Conservation (phyloP, 345 rosid genomes). For the Chamaenerion angustifolium region DNA sequence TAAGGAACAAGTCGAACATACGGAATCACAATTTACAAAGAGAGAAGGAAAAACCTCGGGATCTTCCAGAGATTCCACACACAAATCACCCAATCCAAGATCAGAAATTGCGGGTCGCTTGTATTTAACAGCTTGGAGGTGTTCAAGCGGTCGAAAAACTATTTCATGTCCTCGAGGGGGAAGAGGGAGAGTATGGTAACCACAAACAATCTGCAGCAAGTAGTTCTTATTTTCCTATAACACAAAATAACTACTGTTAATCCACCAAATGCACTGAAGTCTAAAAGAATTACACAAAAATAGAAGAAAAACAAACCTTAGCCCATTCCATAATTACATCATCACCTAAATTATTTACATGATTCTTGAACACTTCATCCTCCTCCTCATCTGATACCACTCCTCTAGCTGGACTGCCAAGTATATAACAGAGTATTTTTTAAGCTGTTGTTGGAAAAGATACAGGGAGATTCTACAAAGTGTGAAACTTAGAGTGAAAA, state of each 20-base stretch:
- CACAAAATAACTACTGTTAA: slow-evolving; percentile 4
- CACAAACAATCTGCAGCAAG: slow-evolving; percentile 66
- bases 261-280: slow-evolving; percentile 3
- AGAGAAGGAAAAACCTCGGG: slow-evolving; percentile 40
- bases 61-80: slow-evolving; percentile 32
- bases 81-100: slow-evolving; percentile 36
- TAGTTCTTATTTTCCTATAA: slow-evolving; percentile 72
- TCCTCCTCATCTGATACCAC: slow-evolving; percentile 58
- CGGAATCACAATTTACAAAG: slow-evolving; percentile 6
- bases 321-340: slow-evolving; percentile 85
- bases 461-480: not conserved
- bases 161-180: slow-evolving; percentile 56
- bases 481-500: not conserved
- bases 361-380: slow-evolving; percentile 37
- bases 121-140: slow-evolving; percentile 73
- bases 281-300: slow-evolving; percentile 2
- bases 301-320: slow-evolving; percentile 38
- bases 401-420: slow-evolving; percentile 95
- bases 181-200: slow-evolving; percentile 62
- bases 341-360: slow-evolving; percentile 48
- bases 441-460: slow-evolving; percentile 11
- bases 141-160: slow-evolving; percentile 78
- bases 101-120: slow-evolving; percentile 48
- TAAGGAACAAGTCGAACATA: not conserved
- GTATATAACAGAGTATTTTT: slow-evolving; percentile 26